Evolutionary conservation across 225 moss, liverwort and hornwort genomes (phyloP).

Genomic region (Pseudisothecium myosuroides): DNA sequence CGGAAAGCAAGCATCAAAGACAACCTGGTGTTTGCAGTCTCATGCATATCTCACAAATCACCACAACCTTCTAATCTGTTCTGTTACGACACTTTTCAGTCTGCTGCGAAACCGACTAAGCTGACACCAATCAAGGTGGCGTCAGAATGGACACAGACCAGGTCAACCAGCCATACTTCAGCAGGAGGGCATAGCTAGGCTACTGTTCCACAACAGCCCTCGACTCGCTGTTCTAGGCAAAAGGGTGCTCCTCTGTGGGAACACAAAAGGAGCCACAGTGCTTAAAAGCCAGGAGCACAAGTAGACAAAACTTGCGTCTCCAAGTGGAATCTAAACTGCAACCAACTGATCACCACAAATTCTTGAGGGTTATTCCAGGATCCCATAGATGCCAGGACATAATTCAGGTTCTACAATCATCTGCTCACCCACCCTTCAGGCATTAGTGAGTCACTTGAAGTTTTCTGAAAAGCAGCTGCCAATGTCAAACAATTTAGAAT

Average conservation of each 20-base stretch:
- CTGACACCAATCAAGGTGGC: slow-evolving; percentile 20
- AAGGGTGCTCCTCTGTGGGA: slow-evolving; percentile 13
- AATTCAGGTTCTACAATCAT: neutral
- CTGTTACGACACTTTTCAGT: slow-evolving; percentile 1
- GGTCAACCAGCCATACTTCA: slow-evolving; percentile 8
- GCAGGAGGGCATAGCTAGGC: neutral
- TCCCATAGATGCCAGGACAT: neutral
- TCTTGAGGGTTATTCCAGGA: neutral
- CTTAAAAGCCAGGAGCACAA: neutral
- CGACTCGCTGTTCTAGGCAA: slow-evolving; percentile 3
- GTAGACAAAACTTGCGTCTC: neutral
- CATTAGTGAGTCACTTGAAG: neutral
- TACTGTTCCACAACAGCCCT: neutral
- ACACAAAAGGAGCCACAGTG: neutral
- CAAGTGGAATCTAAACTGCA: neutral
- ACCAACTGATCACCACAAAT: neutral
- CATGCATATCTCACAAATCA: neutral
- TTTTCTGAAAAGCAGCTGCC: neutral
- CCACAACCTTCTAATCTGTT: slow-evolving; percentile 2
- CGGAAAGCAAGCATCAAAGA: slow-evolving; percentile 1
- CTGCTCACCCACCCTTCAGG: neutral
- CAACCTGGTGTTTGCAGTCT: neutral
- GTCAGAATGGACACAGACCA: slow-evolving; percentile 2
- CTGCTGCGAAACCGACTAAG: slow-evolving; percentile 21
- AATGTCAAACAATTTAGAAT: neutral